These are phyloP conservation scores for Colletotrichum tamarilloi DNA, from an alignment of 2,329 filamentous ascomycete genomes.

Conservation along the genomic window DNA sequence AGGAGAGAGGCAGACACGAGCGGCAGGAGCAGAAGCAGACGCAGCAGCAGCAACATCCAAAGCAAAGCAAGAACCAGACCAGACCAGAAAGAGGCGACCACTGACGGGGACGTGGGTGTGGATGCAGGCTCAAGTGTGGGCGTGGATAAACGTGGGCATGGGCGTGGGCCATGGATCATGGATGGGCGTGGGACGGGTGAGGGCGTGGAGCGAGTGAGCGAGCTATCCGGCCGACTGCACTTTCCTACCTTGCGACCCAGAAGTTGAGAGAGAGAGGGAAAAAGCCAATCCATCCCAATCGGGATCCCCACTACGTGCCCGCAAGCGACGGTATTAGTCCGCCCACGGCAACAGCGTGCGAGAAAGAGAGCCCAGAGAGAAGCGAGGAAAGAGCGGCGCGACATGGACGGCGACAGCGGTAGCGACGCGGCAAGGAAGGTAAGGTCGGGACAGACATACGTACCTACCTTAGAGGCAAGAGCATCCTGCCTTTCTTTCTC, in stretches of 20 bases:
- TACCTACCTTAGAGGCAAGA: background rate
- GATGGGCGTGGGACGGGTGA: background rate
- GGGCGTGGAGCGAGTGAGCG: conserved; percentile 26
- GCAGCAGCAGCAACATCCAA: conserved; percentile 25
- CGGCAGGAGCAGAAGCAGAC: conserved; percentile 10
- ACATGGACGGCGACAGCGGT: conserved; percentile 13
- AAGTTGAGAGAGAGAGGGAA: background rate
- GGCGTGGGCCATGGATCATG: conserved; percentile 1
- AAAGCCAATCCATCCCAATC: conserved; percentile 23
- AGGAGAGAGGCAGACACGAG: conserved; percentile 13
- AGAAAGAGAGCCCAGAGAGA: background rate
- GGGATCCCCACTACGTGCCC: conserved; percentile 28
- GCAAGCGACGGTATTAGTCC: conserved; percentile 27
- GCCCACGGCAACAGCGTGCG: conserved; percentile 17
- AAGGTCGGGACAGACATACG: too few relatives aligned
- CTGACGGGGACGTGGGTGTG: conserved; percentile 7
- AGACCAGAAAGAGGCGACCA: conserved; percentile 12
- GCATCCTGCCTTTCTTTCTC: too few relatives aligned
- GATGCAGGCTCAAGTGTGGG: background rate
- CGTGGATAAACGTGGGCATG: background rate
- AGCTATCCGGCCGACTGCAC: conserved; percentile 32
- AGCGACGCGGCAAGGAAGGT: conserved; percentile 18
- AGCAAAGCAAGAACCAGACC: background rate
- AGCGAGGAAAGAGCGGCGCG: conserved; percentile 30
- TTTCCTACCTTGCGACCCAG: background rate